phyloP scores from a whole-genome alignment of 164 flowering plant genomes.

The Sextonia rubra region DNA sequence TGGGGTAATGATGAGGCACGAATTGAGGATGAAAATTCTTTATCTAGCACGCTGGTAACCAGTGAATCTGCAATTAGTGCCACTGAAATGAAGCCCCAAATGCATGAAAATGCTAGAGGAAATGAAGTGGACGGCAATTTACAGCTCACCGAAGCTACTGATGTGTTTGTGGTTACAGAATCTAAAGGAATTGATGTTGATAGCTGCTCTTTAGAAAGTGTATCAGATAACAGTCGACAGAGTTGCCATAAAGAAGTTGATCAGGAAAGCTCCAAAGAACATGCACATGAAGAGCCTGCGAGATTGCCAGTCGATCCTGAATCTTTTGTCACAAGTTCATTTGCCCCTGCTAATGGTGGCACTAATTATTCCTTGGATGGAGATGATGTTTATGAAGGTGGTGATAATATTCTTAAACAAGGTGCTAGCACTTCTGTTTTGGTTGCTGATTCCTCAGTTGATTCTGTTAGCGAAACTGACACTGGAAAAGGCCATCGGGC shows the following conservation, averaged over 20 bases:
- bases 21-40: constrained; percentile 3
- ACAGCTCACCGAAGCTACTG: not conserved
- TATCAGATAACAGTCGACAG: no score
- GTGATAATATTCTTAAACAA: constrained; percentile 21
- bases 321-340: constrained; percentile 16
- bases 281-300: no score
- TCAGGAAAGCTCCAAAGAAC: no score
- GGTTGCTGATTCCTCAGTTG: constrained; percentile 29
- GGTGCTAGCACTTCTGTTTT: constrained; percentile 21
- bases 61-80: constrained; percentile 13
- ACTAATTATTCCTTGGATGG: constrained; percentile 11
- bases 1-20: constrained; percentile 3
- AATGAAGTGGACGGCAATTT: constrained; percentile 9
- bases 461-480: constrained; percentile 51
- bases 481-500: constrained; percentile 73
- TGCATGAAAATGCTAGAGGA: not conserved
- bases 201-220: not conserved
- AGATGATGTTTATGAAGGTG: constrained; percentile 22
- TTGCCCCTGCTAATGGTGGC: constrained; percentile 14
- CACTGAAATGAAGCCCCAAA: not conserved
- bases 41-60: not conserved
- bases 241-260: no score
- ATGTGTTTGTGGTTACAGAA: constrained; percentile 5
- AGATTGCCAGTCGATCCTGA: constrained; percentile 9
- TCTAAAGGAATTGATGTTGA: constrained; percentile 6